Evolutionary conservation across 495 filamentous ascomycete species (phyloP), one percentile per base, ranked within the genome.

Genomic region (Aspergillus nanangensis): DNA sequence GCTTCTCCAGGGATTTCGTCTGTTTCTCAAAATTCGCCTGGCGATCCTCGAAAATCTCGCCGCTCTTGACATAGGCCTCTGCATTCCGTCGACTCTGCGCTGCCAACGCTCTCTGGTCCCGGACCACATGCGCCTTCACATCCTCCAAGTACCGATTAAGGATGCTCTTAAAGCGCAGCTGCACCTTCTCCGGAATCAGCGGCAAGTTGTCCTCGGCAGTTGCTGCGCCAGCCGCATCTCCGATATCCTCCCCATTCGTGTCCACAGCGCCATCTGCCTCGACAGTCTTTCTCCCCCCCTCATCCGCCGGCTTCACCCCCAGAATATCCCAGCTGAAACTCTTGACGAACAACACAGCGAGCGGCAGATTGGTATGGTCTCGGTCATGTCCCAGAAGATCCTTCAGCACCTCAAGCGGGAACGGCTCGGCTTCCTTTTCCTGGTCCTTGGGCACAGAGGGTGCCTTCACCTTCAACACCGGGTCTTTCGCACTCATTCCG

Each of bases 61-160:
- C 93, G 33, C 94, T 97, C 59, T 95, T 96, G 52, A 99, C 89
- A 60, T 99, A 99, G 5, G 92, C 93, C 62, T 99, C 93, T 2
- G 94, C 90, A 70, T 99, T 96, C 38, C 91, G 90, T 47, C 88
- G 86, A 38, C 83, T 87, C 65, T 99, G 93, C 19, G 71, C 75
- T 46, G 78, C 75, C 27, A 97, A 81, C 5, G 83, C 81, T 65
- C 92, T 89, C 58, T 99, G 93, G 53, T 97, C 92, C 5, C 86
- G 84, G 36, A 93, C 61, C 20, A 99, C 76, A 65, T 97, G 93
- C 5, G 75, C 65, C 64, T 93, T 96, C 61, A 96, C 87, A 57
- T 95, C 92, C 44, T 96, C 90, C 50, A 97, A 83, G 52, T 99
- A 99, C 13, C 88, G 81, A 39, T 79, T 85, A 24, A 99, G 72